Conservation (phyloP, 78 protist genomes). For the Mantamonas sphyraenae region DNA sequence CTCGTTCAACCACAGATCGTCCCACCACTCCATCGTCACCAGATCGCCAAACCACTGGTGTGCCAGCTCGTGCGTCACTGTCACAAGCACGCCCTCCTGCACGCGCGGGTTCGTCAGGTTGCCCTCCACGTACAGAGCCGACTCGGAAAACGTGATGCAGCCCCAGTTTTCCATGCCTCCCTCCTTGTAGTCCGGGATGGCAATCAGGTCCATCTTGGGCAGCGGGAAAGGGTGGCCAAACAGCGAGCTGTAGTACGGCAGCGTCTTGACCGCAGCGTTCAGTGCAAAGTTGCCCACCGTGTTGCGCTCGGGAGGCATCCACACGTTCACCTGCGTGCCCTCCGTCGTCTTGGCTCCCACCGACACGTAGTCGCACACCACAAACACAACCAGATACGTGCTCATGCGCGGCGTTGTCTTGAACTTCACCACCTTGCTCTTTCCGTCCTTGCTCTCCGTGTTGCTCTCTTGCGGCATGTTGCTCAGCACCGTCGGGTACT, state of each 20-base stretch:
- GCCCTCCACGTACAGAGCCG: conserved; percentile 29
- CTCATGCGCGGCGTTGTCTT: background rate
- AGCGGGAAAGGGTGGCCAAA: conserved; percentile 25
- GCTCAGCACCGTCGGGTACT: background rate
- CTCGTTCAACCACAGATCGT: conserved; percentile 76
- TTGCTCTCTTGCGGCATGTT: conserved; percentile 12
- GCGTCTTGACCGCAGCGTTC: background rate
- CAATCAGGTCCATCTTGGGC: conserved; percentile 43
- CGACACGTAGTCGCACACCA: background rate
- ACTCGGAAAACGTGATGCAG: conserved; percentile 49
- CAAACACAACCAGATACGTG: background rate
- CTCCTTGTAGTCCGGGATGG: conserved; percentile 18
- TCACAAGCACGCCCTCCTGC: conserved; percentile 13
- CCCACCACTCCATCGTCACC: conserved; percentile 64
- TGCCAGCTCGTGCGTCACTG: conserved; percentile 7
- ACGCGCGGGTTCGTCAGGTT: background rate
- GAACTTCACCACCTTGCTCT: too few relatives aligned
- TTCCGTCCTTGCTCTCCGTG: too few relatives aligned
- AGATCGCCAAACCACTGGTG: conserved; percentile 69
- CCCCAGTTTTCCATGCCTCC: conserved; percentile 62
- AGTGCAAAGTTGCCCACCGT: conserved; percentile 12
- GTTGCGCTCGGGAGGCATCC: background rate
- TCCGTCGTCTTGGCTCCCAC: background rate
- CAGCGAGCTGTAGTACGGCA: background rate
- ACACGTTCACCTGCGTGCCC: conserved; percentile 14